Conservation (phyloP, 306 rosid genomes). For the Alnus rubra region DNA sequence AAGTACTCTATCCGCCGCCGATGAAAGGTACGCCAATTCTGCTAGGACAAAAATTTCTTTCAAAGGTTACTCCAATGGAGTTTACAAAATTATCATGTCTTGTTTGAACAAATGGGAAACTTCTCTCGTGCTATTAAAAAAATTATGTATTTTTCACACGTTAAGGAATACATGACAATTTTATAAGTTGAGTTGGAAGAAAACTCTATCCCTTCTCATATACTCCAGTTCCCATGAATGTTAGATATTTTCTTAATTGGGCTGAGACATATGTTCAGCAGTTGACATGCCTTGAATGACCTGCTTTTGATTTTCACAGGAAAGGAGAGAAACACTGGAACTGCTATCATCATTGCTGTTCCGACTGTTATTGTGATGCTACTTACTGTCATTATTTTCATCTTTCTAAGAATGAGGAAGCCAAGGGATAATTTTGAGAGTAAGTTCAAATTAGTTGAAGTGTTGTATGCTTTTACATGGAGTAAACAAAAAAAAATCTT, state of each 20-base stretch:
- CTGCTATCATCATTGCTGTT: background rate
- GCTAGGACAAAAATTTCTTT: too few species aligned
- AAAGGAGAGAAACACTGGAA: background rate
- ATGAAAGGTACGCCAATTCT: background rate
- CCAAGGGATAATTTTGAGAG: background rate
- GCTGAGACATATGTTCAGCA: background rate
- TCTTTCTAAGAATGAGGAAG: background rate
- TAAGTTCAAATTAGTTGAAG: background rate
- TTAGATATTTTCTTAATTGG: too few species aligned
- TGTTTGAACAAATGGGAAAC: too few species aligned
- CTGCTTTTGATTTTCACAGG: background rate
- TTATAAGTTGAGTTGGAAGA: too few species aligned
- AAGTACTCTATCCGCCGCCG: too few species aligned
- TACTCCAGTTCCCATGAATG: too few species aligned
- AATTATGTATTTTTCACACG: too few species aligned
- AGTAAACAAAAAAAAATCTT: background rate
- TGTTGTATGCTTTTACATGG: background rate
- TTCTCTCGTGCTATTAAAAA: too few species aligned
- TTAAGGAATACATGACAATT: too few species aligned
- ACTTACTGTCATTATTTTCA: background rate
- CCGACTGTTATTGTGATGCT: background rate
- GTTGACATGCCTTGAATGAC: background rate
- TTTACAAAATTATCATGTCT: too few species aligned
- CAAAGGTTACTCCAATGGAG: too few species aligned
- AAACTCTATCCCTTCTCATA: too few species aligned